Evolutionary conservation across 2,329 filamentous ascomycete species (phyloP).

Genomic region (Magnaporthiopsis poae): DNA sequence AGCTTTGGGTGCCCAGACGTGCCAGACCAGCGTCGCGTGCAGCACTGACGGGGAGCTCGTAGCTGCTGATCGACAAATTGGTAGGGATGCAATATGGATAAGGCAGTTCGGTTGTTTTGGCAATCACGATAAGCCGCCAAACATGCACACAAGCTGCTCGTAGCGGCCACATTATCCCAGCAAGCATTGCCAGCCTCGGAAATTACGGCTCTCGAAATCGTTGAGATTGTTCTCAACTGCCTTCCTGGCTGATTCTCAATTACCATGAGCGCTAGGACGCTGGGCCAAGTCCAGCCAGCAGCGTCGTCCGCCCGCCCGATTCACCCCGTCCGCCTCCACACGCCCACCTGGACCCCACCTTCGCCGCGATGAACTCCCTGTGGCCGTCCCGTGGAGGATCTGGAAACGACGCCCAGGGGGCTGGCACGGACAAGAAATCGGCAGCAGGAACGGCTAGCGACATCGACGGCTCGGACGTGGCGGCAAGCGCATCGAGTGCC

Average conservation of each 20-base stretch:
- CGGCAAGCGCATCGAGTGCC: neutral
- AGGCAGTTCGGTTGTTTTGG: neutral
- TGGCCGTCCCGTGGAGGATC: slow-evolving; percentile 12
- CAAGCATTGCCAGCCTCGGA: too few relatives aligned
- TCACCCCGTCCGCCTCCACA: slow-evolving; percentile 5
- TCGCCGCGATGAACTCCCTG: slow-evolving; percentile 14
- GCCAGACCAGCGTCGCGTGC: neutral
- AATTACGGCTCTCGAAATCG: neutral
- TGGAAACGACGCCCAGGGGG: slow-evolving; percentile 1
- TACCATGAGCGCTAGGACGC: slow-evolving; percentile 4
- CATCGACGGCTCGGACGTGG: neutral
- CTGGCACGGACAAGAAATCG: slow-evolving; percentile 9
- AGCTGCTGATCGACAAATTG: neutral
- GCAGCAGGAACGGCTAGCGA: slow-evolving; percentile 3
- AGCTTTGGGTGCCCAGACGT: neutral
- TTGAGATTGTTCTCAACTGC: neutral
- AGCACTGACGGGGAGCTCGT: neutral
- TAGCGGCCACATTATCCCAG: neutral
- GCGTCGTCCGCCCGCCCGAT: slow-evolving; percentile 6
- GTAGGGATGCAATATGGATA: neutral
- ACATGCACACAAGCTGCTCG: too few relatives aligned
- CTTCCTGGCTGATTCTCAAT: neutral
- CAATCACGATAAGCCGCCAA: neutral
- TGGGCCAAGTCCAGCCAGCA: slow-evolving; percentile 2
- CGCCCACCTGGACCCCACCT: slow-evolving; percentile 3